A percentile compares a stretch with the other conserved stretches of the same genome.
Conservation (phyloP, 495 filamentous ascomycete genomes). For the Aspergillus coremiiformis region DNA sequence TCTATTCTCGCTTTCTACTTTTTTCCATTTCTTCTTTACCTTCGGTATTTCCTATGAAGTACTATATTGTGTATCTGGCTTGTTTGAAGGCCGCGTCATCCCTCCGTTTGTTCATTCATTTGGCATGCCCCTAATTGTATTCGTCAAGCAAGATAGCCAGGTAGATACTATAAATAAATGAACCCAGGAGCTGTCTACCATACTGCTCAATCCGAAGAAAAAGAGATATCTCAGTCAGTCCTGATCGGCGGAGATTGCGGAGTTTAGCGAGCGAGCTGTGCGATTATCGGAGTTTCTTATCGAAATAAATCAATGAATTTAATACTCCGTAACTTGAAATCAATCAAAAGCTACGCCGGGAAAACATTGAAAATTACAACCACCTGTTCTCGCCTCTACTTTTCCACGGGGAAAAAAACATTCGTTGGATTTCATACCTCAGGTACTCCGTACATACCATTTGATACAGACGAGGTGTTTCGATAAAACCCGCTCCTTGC, state of each 20-base stretch:
- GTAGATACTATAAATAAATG: constrained; percentile 18
- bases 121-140: constrained; percentile 9
- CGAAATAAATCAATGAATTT: too few species aligned
- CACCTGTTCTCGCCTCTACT: too few species aligned
- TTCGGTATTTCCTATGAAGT: constrained; percentile 1
- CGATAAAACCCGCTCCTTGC: too few species aligned
- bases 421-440: too few species aligned
- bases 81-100: neutral
- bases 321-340: too few species aligned
- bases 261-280: constrained; percentile 6
- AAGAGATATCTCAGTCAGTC: too few species aligned
- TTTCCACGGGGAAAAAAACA: too few species aligned
- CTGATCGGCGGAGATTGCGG: constrained; percentile 15
- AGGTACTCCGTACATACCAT: too few species aligned
- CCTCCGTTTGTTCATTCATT: constrained; percentile 7
- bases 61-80: constrained; percentile 6
- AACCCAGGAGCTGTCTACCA: neutral
- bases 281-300: constrained; percentile 12
- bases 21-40: neutral
- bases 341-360: neutral
- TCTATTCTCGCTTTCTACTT: constrained; percentile 2
- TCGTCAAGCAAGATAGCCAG: neutral
- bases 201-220: too few species aligned
- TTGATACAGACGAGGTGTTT: too few species aligned
- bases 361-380: too few species aligned